phyloP scores from a whole-genome alignment of 805 yeast genomes.

The Wickerhamiella lipophila region DNA sequence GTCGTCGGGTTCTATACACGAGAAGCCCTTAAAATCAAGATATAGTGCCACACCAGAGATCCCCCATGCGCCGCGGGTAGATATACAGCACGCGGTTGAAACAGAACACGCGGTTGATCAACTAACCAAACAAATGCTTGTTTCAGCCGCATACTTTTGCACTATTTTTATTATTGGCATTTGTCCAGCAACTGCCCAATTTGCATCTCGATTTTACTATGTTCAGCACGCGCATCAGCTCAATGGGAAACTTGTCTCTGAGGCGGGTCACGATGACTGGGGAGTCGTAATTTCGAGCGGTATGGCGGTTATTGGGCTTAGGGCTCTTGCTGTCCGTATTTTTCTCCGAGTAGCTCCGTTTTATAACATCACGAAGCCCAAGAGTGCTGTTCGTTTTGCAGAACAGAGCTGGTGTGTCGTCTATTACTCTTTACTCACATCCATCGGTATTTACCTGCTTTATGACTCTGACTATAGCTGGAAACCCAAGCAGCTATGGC shows the following conservation, averaged over 20 bases:
- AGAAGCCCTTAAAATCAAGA: not conserved
- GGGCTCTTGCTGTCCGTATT: conserved; percentile 16
- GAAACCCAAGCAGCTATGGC: conserved; percentile 46
- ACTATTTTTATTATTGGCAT: conserved; percentile 3
- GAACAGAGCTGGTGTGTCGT: conserved; percentile 74
- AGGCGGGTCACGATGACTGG: conserved; percentile 3
- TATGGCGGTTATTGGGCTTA: conserved; percentile 13
- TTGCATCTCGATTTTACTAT: not conserved
- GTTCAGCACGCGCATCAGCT: conserved; percentile 1
- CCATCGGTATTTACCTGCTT: conserved; percentile 47
- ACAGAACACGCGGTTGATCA: not conserved
- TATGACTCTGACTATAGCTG: conserved; percentile 44
- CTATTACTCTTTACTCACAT: conserved; percentile 46
- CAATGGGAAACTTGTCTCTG: not conserved
- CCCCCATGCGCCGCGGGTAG: conserved; percentile 1
- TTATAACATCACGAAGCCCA: conserved; percentile 35
- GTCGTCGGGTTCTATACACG: not conserved
- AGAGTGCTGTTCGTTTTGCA: conserved; percentile 55
- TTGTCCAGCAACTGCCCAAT: not conserved
- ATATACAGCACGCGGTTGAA: not conserved
- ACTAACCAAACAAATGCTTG: conserved; percentile 7
- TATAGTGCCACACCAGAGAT: not conserved
- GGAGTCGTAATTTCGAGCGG: conserved; percentile 9
- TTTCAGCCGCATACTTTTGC: conserved; percentile 7
- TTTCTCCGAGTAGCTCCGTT: conserved; percentile 11